These are phyloP conservation scores for Aspergillus novofumigatus DNA, from an alignment of 2,329 filamentous ascomycete genomes.

Conservation along the genomic window DNA sequence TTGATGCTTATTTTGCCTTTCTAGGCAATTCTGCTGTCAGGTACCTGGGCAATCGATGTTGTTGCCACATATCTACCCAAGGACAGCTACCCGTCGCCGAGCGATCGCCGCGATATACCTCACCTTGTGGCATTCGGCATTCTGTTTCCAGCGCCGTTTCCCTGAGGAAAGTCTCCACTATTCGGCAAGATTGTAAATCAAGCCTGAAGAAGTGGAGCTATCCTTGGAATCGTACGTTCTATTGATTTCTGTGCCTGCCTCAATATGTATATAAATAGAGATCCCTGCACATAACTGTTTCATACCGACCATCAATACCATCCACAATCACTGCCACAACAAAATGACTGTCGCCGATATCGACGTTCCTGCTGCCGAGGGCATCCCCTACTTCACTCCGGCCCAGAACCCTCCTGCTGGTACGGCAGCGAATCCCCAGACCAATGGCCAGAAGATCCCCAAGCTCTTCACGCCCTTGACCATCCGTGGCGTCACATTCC, in stretches of 20 bases:
- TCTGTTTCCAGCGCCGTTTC: too few species aligned
- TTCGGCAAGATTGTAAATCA: not conserved
- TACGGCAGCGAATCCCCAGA: slow-evolving; percentile 38
- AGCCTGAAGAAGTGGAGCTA: not conserved
- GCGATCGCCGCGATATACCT: not conserved
- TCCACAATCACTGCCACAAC: not conserved
- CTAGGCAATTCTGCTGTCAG: not conserved
- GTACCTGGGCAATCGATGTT: not conserved
- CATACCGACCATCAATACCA: not conserved
- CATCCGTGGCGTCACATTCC: slow-evolving; percentile 58
- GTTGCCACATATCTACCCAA: not conserved
- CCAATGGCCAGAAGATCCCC: slow-evolving; percentile 40
- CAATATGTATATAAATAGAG: not conserved
- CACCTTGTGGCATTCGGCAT: not conserved
- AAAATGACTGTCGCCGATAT: slow-evolving; percentile 22
- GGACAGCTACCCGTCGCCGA: not conserved
- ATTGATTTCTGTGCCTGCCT: not conserved
- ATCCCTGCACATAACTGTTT: not conserved
- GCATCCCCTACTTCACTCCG: slow-evolving; percentile 42
- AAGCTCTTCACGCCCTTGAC: slow-evolving; percentile 58
- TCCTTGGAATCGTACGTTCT: not conserved
- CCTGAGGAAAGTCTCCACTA: not conserved
- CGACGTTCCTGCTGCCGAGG: slow-evolving; percentile 33
- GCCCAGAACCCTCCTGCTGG: slow-evolving; percentile 34
- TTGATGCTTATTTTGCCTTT: not conserved